Conservation (phyloP, 257 asterid species). For the Coffea canephora region DNA sequence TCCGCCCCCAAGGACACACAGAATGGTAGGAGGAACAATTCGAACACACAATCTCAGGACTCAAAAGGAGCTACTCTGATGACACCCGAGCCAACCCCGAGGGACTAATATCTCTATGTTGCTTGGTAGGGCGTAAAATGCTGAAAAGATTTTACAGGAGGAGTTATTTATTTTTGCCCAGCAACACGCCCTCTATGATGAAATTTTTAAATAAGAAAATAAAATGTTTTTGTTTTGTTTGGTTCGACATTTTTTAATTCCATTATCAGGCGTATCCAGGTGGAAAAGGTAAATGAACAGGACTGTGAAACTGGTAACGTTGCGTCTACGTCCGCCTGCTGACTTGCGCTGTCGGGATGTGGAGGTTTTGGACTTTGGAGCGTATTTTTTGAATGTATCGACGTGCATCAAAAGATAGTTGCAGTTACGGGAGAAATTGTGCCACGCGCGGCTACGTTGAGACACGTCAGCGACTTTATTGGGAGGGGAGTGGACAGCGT, state of each 20-base stretch:
- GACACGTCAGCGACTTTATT: neutral
- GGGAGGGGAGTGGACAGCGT: neutral
- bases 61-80: no score
- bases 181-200: neutral
- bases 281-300: neutral
- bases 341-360: slow-evolving; percentile 36
- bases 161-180: no score
- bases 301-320: slow-evolving; percentile 28
- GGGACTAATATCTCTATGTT: no score
- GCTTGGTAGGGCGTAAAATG: neutral
- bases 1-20: no score
- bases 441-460: neutral
- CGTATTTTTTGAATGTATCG: slow-evolving; percentile 26
- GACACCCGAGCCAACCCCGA: no score
- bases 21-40: no score
- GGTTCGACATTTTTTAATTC: no score
- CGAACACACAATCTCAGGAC: no score
- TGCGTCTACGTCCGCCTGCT: slow-evolving; percentile 61
- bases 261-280: neutral
- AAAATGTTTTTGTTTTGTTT: neutral
- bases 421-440: neutral
- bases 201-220: no score
- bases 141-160: no score
- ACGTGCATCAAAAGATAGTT: neutral
- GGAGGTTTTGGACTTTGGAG: slow-evolving; percentile 30